These are phyloP conservation scores for Macrocybe gigantea DNA, from an alignment of 768 basidiomycete species.

Conservation along the genomic window DNA sequence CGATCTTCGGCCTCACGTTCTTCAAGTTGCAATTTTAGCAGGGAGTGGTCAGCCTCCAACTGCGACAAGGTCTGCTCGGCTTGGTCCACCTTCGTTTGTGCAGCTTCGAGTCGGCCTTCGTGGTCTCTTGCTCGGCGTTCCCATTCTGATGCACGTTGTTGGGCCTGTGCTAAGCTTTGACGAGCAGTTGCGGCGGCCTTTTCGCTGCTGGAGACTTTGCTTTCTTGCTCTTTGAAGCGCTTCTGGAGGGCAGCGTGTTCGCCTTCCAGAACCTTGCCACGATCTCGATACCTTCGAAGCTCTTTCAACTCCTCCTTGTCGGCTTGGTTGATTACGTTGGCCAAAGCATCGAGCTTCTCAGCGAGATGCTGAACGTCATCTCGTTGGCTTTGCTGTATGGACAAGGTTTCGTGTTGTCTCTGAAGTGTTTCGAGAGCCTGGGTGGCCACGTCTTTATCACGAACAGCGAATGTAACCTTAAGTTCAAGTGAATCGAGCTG, in stretches of 20 bases:
- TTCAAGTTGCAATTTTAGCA: conserved; percentile 66
- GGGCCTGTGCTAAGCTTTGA: conserved; percentile 63
- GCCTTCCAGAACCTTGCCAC: conserved; percentile 55
- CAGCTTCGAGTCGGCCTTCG: conserved; percentile 57
- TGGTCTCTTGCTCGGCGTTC: conserved; percentile 71
- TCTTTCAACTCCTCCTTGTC: conserved; percentile 74
- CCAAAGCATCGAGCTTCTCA: conserved; percentile 68
- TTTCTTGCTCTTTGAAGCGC: conserved; percentile 68
- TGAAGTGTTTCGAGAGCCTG: conserved; percentile 49
- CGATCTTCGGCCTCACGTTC: conserved; percentile 71
- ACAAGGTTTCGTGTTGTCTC: conserved; percentile 53
- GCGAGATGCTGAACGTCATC: conserved; percentile 65
- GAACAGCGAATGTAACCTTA: conserved; percentile 46
- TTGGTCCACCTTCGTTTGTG: conserved; percentile 58
- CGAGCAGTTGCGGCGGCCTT: conserved; percentile 49
- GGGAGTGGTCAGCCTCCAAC: conserved; percentile 64
- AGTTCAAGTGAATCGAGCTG: conserved; percentile 61
- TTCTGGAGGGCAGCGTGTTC: conserved; percentile 66
- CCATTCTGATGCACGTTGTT: conserved; percentile 79
- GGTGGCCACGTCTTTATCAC: conserved; percentile 55
- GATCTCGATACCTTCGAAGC: conserved; percentile 60
- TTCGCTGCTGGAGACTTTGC: conserved; percentile 54
- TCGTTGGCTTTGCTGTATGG: conserved; percentile 69
- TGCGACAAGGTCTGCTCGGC: conserved; percentile 59
- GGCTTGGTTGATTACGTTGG: conserved; percentile 51